phyloP scores from a whole-genome alignment of 805 yeast genomes.

The Teunomyces aglyptinius region DNA sequence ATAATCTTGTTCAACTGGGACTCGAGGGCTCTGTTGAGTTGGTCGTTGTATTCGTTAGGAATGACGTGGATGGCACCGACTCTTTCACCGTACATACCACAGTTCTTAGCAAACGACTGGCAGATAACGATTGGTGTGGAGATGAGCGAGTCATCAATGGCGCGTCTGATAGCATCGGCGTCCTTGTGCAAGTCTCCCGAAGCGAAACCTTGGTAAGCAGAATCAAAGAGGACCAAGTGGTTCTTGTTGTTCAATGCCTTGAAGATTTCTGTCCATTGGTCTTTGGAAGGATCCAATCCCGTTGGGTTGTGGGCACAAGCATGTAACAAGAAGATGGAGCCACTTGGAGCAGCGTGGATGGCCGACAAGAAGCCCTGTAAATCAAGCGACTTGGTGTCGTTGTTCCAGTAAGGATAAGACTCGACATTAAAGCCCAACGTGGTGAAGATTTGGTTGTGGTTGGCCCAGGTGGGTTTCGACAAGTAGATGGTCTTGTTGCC shows the following conservation, averaged over 20 bases:
- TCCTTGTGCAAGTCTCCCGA: slow-evolving; percentile 81
- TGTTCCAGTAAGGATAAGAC: slow-evolving; percentile 85
- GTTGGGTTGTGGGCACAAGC: slow-evolving; percentile 99
- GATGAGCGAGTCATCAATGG: slow-evolving; percentile 40
- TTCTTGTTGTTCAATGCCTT: slow-evolving; percentile 55
- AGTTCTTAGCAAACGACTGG: slow-evolving; percentile 95
- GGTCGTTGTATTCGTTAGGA: slow-evolving; percentile 32
- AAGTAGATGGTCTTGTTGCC: slow-evolving; percentile 55
- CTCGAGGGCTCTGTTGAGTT: slow-evolving; percentile 54
- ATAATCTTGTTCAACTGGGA: slow-evolving; percentile 76
- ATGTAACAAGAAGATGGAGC: slow-evolving; percentile 80
- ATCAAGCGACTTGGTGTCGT: slow-evolving; percentile 65
- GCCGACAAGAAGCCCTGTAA: slow-evolving; percentile 63
- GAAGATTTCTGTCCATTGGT: slow-evolving; percentile 75
- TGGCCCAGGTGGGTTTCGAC: slow-evolving; percentile 96
- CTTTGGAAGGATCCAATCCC: slow-evolving; percentile 86
- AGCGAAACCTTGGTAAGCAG: slow-evolving; percentile 97
- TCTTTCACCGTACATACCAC: slow-evolving; percentile 97
- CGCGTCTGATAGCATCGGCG: slow-evolving; percentile 76
- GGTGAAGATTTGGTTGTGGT: slow-evolving; percentile 82
- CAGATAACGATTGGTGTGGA: slow-evolving; percentile 65
- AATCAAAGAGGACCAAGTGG: slow-evolving; percentile 84
- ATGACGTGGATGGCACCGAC: slow-evolving; percentile 87
- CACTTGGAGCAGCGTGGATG: slow-evolving; percentile 64
- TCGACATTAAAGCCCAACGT: slow-evolving; percentile 64